Conservation (phyloP, 2,329 filamentous ascomycete species). For the Fusarium concolor region DNA sequence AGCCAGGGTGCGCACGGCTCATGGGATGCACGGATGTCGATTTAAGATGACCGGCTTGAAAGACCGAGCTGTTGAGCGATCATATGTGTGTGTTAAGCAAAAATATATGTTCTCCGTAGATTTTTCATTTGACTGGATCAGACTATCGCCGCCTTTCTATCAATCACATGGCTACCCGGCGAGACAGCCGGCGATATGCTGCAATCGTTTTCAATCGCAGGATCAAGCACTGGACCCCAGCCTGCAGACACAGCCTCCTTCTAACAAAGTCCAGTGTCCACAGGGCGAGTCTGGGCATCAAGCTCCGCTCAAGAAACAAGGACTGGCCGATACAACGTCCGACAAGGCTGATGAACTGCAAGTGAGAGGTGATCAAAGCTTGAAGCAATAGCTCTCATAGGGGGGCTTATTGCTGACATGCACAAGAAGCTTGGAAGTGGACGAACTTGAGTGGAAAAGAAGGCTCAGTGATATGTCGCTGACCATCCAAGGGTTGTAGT, state of each 20-base stretch:
- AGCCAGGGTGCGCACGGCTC: constrained; percentile 19
- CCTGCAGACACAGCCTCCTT: constrained; percentile 29
- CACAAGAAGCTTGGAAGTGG: constrained; percentile 4
- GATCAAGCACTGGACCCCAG: constrained; percentile 13
- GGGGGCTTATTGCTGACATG: constrained; percentile 16
- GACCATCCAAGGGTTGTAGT: constrained; percentile 15
- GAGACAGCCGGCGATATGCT: not conserved
- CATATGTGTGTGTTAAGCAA: too few relatives aligned
- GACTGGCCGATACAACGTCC: not conserved
- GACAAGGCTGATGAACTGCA: constrained; percentile 25
- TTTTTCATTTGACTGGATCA: not conserved
- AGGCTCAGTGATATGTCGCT: constrained; percentile 12
- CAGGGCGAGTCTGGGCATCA: constrained; percentile 1
- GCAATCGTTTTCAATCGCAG: not conserved
- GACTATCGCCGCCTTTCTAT: not conserved
- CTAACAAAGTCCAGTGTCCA: not conserved
- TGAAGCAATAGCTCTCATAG: not conserved
- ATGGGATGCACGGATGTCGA: not conserved
- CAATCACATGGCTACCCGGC: not conserved
- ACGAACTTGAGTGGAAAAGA: constrained; percentile 13
- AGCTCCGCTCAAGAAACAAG: constrained; percentile 5
- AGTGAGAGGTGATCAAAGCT: constrained; percentile 17
- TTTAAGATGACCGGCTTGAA: constrained; percentile 1
- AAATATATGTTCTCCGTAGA: not conserved
- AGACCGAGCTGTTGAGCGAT: not conserved